Evolutionary conservation across 2,329 filamentous ascomycete genomes (phyloP), one percentile per base, ranked within the genome.

Genomic region (Ustulina deusta): DNA sequence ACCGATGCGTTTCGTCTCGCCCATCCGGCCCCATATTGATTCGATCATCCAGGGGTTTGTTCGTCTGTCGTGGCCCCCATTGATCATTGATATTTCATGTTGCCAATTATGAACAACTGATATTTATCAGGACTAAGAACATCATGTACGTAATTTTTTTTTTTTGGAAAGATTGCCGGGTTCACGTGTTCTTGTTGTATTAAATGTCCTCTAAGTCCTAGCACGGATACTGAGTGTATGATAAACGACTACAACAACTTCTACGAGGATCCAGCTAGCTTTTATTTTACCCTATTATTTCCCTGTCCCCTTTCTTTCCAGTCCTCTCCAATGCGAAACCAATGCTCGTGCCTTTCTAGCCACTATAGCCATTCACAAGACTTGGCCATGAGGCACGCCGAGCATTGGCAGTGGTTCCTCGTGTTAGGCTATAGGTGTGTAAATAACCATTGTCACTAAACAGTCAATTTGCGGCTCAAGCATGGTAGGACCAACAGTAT

Each of bases 1-100:
- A 25, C 58, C n/a, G 36, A 58, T 42, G 44, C 52, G 64, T 69
- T 69, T 67, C 57, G 61, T 61, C 57, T 59, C 15, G 25, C 55
- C 59, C 57, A 38, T 57, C 57, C 46, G 54, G 40, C 59, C 62
- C 22, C 52, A 29, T 32, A 61, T 65, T n/a, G 40, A 61, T 61
- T 62, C 34, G 63, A 29, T 44, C 25, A 48, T 36, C n/a, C 49
- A 65, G 57, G 63, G 57, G 38, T 29, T 17, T 11, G 6, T 25
- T 38, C 10, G 29, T 27, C 34, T 38, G 13, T 55, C 36, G 20
- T 17, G n/a, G 32, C 32, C 32, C 5, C 52, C 15, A 40, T 27
- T n/a, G 5, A 27, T 49, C 42, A n/a, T 48, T 6, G 25, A 22
- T 44, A 51, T 29, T 38, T 11, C 44, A 15, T 42, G 13, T 56